Base-by-base conservation (phyloP, 176 grass and related monocot genomes). In the Triticum turgidum region DNA sequence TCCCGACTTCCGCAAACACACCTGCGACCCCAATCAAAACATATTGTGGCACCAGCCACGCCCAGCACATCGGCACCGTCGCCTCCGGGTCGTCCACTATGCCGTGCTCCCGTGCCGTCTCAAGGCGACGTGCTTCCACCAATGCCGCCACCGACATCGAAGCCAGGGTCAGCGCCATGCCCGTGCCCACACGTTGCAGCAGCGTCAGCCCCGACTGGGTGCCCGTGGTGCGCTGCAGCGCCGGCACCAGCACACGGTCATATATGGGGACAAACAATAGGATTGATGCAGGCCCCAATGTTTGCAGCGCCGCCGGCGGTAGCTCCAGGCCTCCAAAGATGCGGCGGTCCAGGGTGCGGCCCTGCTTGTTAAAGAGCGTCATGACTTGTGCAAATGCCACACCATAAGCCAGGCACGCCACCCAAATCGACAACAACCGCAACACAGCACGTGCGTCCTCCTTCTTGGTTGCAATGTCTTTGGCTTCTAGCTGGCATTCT, bases 241-340 rank as follows among this genome's bases (percentile, higher is more conserved):
- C 5, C 0, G 82, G 89, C 3, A 91, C 86, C 0, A 91, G 59
- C 11, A 91, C 65, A 8, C 9, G 11, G 21, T 88, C 89, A 47
- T 91, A 88, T 56, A 91, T 4, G 5, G 89, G 89, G 14, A 91
- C 6, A 20, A 91, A 91, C 18, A 10, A 34, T 24, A 91, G 17
- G 45, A 88, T 71, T 45, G 89, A 42, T 21, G 44, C 42, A 14
- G 72, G 78, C 52, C 64, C 69, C n/a, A 84, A 82, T 13, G 34
- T 84, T 54, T 84, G 81, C 34, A 91, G 73, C 2, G 75, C 85
- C 3, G 85, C 89, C 3, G 90, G 86, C 3, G 65, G 65, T 6
- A 67, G 12, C 30, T 67, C 65, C 30, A 67, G 0, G 5, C 13
- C 13, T 2, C 25, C 65, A 67, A 18, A 17, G 12, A 67, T 67